Base-by-base conservation (phyloP, 768 basidiomycete species). In the Tylopilus subfusipes region DNA sequence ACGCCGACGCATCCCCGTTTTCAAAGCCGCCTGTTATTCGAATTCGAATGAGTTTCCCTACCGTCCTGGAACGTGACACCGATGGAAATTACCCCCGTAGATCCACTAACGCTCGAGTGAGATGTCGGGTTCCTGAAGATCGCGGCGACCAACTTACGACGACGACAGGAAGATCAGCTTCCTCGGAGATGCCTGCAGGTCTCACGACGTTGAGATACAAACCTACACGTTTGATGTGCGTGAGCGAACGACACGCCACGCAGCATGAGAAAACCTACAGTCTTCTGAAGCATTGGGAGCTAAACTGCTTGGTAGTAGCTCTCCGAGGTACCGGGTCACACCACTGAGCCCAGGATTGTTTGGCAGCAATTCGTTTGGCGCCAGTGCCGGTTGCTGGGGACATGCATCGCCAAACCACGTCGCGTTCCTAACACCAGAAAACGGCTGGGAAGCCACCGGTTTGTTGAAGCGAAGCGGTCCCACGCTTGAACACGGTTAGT, bases 391-490 rank as follows among this genome's bases (percentile, higher is more conserved):
- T 46, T 74, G 76, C 50, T 80, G 77, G 18, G 72, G 71, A 50
- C 78, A 79, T 4, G 76, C 68, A 27, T 71, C 57, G 13, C 77
- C 75, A 48, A 43, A 52, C 33, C 2, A 7, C 14, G 33, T 45
- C 27, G 43, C 51, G 10, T 45, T 29, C 22, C 11, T 19, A 14
- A 52, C 16, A 1, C 25, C 43, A 10, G 42, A 36, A 16, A 52
- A 52, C 11, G 51, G 2, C 49, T 29, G 40, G 1, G 58, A 56
- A 0, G 58, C n/a, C 0, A 51, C 43, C 3, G 63, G 63, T 14
- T 52, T 45, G 25, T 61, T 55, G 52, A 64, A 61, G 21, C 59
- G 61, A 52, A 64, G 55, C n/a, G 54, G 25, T 4, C 56, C 56
- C 8, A 63, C 47, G 13, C 60, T 63, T 27, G 18, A 27, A 42